Percentiles rank a stretch among this genome's conserved stretches.
Evolutionary conservation across 768 basidiomycete genomes (phyloP).

Genomic region (Mrakia hoshinonis): DNA sequence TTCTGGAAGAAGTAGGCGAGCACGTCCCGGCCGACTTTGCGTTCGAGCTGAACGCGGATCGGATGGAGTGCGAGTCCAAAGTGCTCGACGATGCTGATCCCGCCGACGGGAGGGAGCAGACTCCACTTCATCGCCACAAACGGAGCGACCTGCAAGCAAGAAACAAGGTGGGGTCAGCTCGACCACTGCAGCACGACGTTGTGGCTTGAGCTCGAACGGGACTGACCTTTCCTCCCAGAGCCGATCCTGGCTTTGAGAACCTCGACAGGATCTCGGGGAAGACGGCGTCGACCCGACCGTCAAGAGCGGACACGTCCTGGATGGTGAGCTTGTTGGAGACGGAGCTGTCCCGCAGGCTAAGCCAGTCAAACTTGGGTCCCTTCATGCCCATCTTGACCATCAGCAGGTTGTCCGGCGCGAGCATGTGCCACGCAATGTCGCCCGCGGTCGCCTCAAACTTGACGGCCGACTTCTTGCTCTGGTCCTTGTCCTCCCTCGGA

Average conservation of each 20-base stretch:
- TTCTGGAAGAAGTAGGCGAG: slow-evolving; percentile 76
- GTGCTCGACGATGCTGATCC: slow-evolving; percentile 76
- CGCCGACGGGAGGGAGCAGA: slow-evolving; percentile 80
- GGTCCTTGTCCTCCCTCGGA: slow-evolving; percentile 45
- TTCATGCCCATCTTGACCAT: slow-evolving; percentile 79
- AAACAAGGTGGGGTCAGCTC: slow-evolving; percentile 12
- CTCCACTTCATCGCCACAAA: slow-evolving; percentile 72
- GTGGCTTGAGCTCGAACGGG: not conserved
- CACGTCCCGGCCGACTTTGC: slow-evolving; percentile 65
- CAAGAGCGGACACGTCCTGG: slow-evolving; percentile 71
- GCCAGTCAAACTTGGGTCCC: slow-evolving; percentile 68
- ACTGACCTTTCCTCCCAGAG: slow-evolving; percentile 44
- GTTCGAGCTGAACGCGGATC: slow-evolving; percentile 75
- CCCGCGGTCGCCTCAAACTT: slow-evolving; percentile 70
- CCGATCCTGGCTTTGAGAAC: slow-evolving; percentile 37
- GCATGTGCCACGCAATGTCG: slow-evolving; percentile 86
- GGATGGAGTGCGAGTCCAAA: slow-evolving; percentile 75
- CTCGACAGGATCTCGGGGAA: slow-evolving; percentile 86
- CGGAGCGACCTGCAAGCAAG: slow-evolving; percentile 45
- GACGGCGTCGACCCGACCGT: slow-evolving; percentile 67
- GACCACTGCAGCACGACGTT: not conserved
- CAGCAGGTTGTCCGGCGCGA: slow-evolving; percentile 56
- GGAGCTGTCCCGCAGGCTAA: slow-evolving; percentile 78
- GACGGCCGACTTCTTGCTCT: slow-evolving; percentile 61
- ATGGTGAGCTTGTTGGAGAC: slow-evolving; percentile 67